Percentiles rank a stretch among this genome's conserved stretches.
phyloP scores from a whole-genome alignment of 176 grass and related monocot genomes.

The Panicum miliaceum region DNA sequence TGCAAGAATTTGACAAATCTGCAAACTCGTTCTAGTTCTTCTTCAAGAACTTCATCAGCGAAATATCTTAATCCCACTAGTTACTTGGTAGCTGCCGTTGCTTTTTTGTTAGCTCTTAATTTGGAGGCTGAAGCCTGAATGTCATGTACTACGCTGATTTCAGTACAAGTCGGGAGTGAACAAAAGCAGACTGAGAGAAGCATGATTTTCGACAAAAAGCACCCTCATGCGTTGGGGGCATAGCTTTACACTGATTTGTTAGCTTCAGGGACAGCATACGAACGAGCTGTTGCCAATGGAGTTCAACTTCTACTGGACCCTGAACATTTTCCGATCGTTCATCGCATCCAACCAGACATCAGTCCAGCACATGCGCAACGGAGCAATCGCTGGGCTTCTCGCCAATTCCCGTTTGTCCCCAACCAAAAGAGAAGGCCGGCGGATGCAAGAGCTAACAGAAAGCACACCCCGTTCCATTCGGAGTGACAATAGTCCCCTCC shows the following conservation, averaged over 20 bases:
- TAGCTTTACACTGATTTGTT: neutral
- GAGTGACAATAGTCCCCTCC: conserved; percentile 12
- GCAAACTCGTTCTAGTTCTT: no score
- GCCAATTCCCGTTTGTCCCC: neutral
- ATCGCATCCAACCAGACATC: neutral
- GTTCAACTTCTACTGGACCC: neutral
- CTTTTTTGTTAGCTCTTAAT: neutral
- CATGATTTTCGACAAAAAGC: neutral
- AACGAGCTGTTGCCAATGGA: neutral
- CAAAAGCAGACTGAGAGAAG: neutral
- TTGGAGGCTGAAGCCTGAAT: no score
- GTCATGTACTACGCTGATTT: neutral
- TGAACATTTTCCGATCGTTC: neutral
- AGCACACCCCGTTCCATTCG: conserved; percentile 26
- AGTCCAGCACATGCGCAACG: neutral
- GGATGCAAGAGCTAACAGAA: neutral
- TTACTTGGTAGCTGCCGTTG: neutral
- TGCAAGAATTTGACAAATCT: no score
- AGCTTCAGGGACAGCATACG: neutral
- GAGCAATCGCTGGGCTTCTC: neutral
- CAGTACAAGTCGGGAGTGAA: neutral
- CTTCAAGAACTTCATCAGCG: no score
- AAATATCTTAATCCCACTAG: no score
- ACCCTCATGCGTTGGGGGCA: neutral
- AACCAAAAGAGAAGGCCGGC: neutral